These are phyloP conservation scores for Darksidea phi DNA, from an alignment of 495 filamentous ascomycete species.

Conservation along the genomic window DNA sequence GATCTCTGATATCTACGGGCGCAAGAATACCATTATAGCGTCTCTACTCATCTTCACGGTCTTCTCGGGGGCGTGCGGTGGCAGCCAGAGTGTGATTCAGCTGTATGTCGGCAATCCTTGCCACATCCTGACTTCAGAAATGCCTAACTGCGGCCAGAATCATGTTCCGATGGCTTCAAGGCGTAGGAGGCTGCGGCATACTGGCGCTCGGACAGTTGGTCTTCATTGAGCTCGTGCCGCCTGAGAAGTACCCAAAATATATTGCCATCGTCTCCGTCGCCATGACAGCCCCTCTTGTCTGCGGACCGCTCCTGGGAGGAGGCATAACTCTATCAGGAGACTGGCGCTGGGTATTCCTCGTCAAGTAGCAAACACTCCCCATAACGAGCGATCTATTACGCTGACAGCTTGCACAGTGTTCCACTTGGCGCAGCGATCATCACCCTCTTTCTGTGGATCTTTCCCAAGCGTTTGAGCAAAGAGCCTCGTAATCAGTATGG, in stretches of 20 bases:
- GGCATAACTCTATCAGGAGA: constrained; percentile 39
- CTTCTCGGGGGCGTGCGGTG: constrained; percentile 24
- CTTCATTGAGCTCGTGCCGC: constrained; percentile 47
- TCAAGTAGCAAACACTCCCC: constrained; percentile 12
- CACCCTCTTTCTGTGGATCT: not conserved
- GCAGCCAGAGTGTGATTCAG: constrained; percentile 35
- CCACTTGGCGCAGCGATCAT: constrained; percentile 1
- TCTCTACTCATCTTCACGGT: constrained; percentile 42
- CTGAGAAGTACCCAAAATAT: constrained; percentile 40
- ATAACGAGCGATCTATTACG: not conserved
- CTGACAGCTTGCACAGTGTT: constrained; percentile 4
- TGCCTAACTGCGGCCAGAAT: not conserved
- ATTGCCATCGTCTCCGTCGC: constrained; percentile 39
- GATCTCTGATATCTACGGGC: constrained; percentile 38
- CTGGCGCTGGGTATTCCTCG: constrained; percentile 45
- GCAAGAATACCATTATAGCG: constrained; percentile 39
- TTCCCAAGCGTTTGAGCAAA: constrained; percentile 4
- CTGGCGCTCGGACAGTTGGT: not conserved
- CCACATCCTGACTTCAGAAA: constrained; percentile 14
- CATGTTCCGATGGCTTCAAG: constrained; percentile 6
- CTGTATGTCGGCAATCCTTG: too few species aligned
- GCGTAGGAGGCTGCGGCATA: constrained; percentile 3
- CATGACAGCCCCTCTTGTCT: constrained; percentile 41
- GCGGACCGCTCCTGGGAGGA: constrained; percentile 52
- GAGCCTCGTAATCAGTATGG: not conserved